Conservation (phyloP, 2,329 filamentous ascomycete species). For the Moelleriella libera region DNA sequence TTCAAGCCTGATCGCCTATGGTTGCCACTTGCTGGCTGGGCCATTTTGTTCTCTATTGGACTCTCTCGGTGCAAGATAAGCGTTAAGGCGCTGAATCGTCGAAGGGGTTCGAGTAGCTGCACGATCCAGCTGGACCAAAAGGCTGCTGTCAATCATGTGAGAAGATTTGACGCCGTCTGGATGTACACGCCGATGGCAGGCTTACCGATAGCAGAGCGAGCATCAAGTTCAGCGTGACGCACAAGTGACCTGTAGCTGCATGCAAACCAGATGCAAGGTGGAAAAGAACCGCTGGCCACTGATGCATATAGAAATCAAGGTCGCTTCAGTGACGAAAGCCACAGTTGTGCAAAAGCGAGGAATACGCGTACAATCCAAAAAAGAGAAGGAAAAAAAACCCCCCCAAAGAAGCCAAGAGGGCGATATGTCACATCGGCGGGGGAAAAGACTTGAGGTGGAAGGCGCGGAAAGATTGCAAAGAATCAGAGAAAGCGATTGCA, state of each 20-base stretch:
- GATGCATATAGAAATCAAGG: background rate
- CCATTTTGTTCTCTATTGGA: background rate
- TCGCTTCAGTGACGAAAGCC: slow-evolving; percentile 1
- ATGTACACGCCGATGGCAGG: background rate
- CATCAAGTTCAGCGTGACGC: background rate
- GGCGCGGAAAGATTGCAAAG: background rate
- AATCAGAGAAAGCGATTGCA: too few relatives aligned
- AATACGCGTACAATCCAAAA: slow-evolving; percentile 3
- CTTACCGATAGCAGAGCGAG: background rate
- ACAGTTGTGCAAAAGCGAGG: background rate
- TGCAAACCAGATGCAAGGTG: background rate
- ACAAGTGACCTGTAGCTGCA: slow-evolving; percentile 1
- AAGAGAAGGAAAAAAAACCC: background rate
- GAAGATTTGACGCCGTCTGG: background rate
- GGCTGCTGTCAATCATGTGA: too few relatives aligned
- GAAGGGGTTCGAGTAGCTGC: too few relatives aligned
- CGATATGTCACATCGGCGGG: too few relatives aligned
- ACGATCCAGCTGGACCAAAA: too few relatives aligned
- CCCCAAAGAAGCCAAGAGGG: background rate
- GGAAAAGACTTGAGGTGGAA: too few relatives aligned
- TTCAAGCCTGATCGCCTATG: background rate
- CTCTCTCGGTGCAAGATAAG: too few relatives aligned
- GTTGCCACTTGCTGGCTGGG: background rate
- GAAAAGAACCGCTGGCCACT: background rate
- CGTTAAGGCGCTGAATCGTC: too few relatives aligned